Conservation (phyloP, 805 yeast genomes). For the Isabelozyma heimii region DNA sequence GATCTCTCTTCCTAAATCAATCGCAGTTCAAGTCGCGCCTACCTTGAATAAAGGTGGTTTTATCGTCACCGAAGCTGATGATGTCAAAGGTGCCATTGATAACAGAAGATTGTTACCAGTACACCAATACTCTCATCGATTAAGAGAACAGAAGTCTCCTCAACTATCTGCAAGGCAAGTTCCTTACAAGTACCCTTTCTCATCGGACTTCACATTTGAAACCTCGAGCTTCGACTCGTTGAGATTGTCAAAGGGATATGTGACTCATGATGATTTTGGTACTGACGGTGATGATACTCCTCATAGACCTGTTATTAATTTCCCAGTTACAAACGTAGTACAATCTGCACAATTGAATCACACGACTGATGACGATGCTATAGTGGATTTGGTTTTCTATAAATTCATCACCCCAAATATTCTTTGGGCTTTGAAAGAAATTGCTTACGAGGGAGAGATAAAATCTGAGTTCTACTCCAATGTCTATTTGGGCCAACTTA, state of each 20-base stretch:
- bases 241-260: conserved; percentile 61
- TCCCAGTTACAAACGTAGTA: conserved; percentile 77
- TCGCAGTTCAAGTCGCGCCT: conserved; percentile 54
- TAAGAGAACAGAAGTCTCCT: neutral
- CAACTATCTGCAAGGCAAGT: neutral
- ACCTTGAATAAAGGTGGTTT: conserved; percentile 57
- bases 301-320: conserved; percentile 58
- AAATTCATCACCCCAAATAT: conserved; percentile 58
- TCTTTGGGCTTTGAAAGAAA: conserved; percentile 25
- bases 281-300: conserved; percentile 80
- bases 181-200: neutral
- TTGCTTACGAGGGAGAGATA: conserved; percentile 19
- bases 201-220: neutral
- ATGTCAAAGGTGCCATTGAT: conserved; percentile 4
- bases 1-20: conserved; percentile 53
- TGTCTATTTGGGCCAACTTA: conserved; percentile 30
- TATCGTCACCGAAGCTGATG: conserved; percentile 20
- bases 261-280: conserved; percentile 83
- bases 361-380: conserved; percentile 17
- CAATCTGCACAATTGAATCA: conserved; percentile 42
- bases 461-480: conserved; percentile 24
- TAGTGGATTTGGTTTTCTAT: conserved; percentile 73
- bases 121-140: conserved; percentile 13
- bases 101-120: conserved; percentile 18
- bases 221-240: neutral